Evolutionary conservation across 306 rosid species (phyloP), one percentile per base, ranked within the genome.

Genomic region (Cyamopsis tetragonoloba): DNA sequence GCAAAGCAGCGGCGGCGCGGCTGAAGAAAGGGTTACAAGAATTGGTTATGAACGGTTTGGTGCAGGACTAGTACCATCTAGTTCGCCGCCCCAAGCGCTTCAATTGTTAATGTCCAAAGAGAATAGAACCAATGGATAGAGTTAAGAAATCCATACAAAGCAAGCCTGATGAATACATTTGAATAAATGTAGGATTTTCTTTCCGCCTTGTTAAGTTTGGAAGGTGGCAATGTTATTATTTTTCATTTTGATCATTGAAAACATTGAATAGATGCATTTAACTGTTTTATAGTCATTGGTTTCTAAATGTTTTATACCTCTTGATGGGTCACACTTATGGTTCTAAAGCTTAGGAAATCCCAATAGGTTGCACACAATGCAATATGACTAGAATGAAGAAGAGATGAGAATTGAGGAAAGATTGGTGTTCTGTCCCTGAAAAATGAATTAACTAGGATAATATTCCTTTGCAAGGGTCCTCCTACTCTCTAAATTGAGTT

Each of bases 11-110:
- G 0, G 93, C 97, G 0, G 89, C 67, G 28, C 81, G 86, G 80
- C 89, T 93, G 65, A 86, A 80, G 76, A 80, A 53, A 38, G 99
- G 97, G 9, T 68, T 93, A 66, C 87, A 90, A 79, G 98, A 89
- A 63, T 76, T 95, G 75, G 67, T 83, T 72, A 78, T n/a, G n/a
- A n/a, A n/a, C n/a, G n/a, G n/a, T n/a, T 47, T 79, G 73, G 91
- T 87, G 71, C 51, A 73, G 66, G 74, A 55, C 59, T 26, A 48
- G 56, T 18, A 17, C 48, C 59, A 18, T 47, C 38, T 24, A 49
- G 47, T 23, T 34, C 69, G 48, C 23, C 15, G 7, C 15, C 34
- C 18, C 2, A 30, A 17, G 37, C 20, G 6, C 55, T 48, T 48
- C 30, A 48, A 20, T 30, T 48, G n/a, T 48, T 9, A 3, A 1